Percentiles rank a stretch among this genome's conserved stretches.
Evolutionary conservation across 2,329 filamentous ascomycete species (phyloP).

Genomic region (Cladorrhinum sp.): DNA sequence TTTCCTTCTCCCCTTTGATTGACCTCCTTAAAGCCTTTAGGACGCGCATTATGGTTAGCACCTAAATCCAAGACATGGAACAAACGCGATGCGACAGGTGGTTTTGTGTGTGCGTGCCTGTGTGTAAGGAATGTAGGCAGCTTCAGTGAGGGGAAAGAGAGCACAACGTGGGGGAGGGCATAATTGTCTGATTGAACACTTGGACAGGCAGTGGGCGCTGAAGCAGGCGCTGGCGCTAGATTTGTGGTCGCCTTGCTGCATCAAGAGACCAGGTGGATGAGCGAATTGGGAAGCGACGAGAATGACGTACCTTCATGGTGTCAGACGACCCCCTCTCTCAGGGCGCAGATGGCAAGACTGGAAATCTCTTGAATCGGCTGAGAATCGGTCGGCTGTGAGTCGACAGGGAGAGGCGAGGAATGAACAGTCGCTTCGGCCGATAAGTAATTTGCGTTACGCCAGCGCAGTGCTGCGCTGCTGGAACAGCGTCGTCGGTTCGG

Average conservation of each 20-base stretch:
- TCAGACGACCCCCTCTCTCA: conserved; percentile 19
- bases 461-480: conserved; percentile 11
- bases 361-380: conserved; percentile 2
- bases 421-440: conserved; percentile 20
- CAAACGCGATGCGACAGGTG: background rate
- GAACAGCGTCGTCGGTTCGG: conserved; percentile 11
- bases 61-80: background rate
- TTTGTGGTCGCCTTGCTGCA: conserved; percentile 4
- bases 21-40: conserved; percentile 77
- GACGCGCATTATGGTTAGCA: conserved; percentile 44
- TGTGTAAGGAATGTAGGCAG: background rate
- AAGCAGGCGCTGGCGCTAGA: conserved; percentile 8
- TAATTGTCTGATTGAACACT: conserved; percentile 5
- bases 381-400: background rate
- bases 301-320: conserved; percentile 32
- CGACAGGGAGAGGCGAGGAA: conserved; percentile 7
- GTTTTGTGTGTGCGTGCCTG: background rate
- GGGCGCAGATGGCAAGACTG: background rate
- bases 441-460: conserved; percentile 22
- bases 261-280: conserved; percentile 4
- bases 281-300: conserved; percentile 14
- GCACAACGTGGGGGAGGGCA: background rate
- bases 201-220: conserved; percentile 8
- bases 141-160: background rate
- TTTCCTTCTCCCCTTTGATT: conserved; percentile 83